Percentiles rank a stretch among this genome's conserved stretches.
Evolutionary conservation across 2,329 filamentous ascomycete species (phyloP).

Genomic region (Arthrinium phaeospermum): DNA sequence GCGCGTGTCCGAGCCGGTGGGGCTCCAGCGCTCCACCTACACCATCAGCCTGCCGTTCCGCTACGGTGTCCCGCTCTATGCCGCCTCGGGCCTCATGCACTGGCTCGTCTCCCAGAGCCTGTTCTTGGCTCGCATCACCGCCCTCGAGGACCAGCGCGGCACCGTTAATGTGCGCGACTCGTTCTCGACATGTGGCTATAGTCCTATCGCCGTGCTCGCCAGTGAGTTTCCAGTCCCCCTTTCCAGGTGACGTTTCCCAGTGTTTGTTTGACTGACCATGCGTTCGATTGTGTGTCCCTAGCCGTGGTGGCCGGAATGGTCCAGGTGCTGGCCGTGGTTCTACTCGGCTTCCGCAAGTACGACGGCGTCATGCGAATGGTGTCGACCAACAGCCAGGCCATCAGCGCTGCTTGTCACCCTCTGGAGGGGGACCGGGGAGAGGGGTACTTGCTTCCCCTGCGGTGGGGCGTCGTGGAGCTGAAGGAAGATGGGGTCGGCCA

Average conservation of each 20-base stretch:
- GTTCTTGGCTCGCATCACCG: constrained; percentile 47
- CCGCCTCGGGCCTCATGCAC: constrained; percentile 45
- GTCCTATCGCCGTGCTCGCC: constrained; percentile 36
- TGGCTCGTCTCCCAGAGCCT: constrained; percentile 56
- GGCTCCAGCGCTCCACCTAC: constrained; percentile 49
- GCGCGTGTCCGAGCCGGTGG: constrained; percentile 47
- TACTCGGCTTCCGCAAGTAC: constrained; percentile 35
- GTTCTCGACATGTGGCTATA: constrained; percentile 39
- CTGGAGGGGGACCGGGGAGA: constrained; percentile 29
- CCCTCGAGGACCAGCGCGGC: constrained; percentile 31
- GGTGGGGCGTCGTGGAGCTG: constrained; percentile 28
- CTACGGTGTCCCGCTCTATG: constrained; percentile 48
- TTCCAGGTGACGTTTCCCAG: background rate
- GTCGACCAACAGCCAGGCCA: constrained; percentile 38
- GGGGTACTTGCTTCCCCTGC: constrained; percentile 34
- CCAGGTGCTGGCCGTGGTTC: constrained; percentile 27
- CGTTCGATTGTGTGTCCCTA: background rate
- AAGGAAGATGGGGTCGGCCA: no score
- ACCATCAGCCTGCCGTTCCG: constrained; percentile 51
- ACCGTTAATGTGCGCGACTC: constrained; percentile 32
- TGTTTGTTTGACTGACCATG: background rate
- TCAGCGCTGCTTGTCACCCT: constrained; percentile 39
- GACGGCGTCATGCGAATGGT: constrained; percentile 40
- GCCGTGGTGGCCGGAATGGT: background rate
- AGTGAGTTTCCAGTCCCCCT: constrained; percentile 24